Percentiles rank a stretch among this genome's conserved stretches.
phyloP scores from a whole-genome alignment of 495 filamentous ascomycete genomes.

The Delitschia confertaspora region DNA sequence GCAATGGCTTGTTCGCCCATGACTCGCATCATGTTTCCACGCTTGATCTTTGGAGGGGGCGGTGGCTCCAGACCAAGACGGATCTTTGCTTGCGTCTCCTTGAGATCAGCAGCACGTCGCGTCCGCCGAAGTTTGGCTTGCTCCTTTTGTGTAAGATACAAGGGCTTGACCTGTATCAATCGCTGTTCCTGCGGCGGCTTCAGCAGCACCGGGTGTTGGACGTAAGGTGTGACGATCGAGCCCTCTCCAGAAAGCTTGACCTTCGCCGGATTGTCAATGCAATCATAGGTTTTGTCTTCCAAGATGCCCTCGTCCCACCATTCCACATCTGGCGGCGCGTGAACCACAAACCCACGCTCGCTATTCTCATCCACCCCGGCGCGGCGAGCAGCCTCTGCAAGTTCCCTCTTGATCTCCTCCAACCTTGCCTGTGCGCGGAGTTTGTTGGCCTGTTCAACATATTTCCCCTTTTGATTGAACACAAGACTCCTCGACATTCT shows the following conservation, averaged over 20 bases:
- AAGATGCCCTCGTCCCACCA: conserved; percentile 97
- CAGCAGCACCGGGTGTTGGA: conserved; percentile 89
- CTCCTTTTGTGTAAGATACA: conserved; percentile 86
- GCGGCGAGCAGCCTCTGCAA: conserved; percentile 75
- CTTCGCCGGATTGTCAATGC: conserved; percentile 51
- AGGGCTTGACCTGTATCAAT: conserved; percentile 69
- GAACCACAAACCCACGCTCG: conserved; percentile 79
- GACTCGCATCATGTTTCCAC: conserved; percentile 92
- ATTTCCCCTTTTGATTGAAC: conserved; percentile 97
- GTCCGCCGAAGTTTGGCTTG: conserved; percentile 86
- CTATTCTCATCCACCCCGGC: conserved; percentile 85
- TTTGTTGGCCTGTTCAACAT: conserved; percentile 84
- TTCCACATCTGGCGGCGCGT: conserved; percentile 77
- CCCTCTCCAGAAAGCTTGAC: conserved; percentile 72
- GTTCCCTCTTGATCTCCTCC: conserved; percentile 87
- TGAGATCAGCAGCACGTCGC: conserved; percentile 79
- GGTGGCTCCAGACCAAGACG: conserved; percentile 80
- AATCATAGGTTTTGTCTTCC: conserved; percentile 61
- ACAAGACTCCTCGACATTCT: conserved; percentile 63
- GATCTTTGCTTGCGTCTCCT: conserved; percentile 94
- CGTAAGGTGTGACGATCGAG: conserved; percentile 75
- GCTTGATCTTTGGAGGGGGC: conserved; percentile 89
- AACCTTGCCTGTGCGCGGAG: conserved; percentile 70
- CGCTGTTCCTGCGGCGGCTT: conserved; percentile 85
- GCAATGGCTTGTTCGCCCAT: conserved; percentile 96